Conservation (phyloP, 1,284 basidiomycete genomes). For the Amylostereum areolatum region DNA sequence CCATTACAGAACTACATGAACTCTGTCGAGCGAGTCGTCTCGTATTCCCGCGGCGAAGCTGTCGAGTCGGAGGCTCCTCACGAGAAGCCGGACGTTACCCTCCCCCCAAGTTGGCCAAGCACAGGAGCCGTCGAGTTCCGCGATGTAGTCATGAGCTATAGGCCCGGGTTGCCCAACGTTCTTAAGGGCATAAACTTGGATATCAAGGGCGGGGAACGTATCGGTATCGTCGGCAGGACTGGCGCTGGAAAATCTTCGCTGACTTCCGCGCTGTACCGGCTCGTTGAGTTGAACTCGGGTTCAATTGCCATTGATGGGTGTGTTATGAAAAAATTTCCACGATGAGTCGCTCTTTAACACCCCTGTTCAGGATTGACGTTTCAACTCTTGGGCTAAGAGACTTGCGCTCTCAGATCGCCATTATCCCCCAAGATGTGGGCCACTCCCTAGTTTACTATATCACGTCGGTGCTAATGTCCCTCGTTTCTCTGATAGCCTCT, state of each 20-base stretch:
- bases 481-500: conserved; percentile 40
- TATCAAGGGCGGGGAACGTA: conserved; percentile 76
- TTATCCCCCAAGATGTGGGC: conserved; percentile 83
- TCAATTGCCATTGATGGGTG: conserved; percentile 57
- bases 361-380: conserved; percentile 40
- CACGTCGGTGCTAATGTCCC: not conserved
- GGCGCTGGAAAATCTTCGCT: conserved; percentile 77
- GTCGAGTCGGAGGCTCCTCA: conserved; percentile 80
- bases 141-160: conserved; percentile 60
- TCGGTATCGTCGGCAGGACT: conserved; percentile 79
- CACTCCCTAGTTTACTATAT: conserved; percentile 38
- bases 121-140: conserved; percentile 57
- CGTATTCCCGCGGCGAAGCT: conserved; percentile 57
- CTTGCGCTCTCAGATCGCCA: conserved; percentile 62
- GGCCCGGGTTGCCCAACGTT: conserved; percentile 64
- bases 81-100: conserved; percentile 52
- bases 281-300: conserved; percentile 58
- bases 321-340: not conserved
- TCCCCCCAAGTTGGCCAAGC: conserved; percentile 63
- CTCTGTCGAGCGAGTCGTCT: conserved; percentile 77
- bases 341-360: too few relatives aligned
- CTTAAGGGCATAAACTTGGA: conserved; percentile 63
- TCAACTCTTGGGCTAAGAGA: conserved; percentile 63
- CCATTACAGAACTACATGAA: conserved; percentile 86
- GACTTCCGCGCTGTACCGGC: conserved; percentile 35